These are phyloP conservation scores for Schizochytrium sp. DNA, from an alignment of 108 stramenopile species.

Conservation along the genomic window DNA sequence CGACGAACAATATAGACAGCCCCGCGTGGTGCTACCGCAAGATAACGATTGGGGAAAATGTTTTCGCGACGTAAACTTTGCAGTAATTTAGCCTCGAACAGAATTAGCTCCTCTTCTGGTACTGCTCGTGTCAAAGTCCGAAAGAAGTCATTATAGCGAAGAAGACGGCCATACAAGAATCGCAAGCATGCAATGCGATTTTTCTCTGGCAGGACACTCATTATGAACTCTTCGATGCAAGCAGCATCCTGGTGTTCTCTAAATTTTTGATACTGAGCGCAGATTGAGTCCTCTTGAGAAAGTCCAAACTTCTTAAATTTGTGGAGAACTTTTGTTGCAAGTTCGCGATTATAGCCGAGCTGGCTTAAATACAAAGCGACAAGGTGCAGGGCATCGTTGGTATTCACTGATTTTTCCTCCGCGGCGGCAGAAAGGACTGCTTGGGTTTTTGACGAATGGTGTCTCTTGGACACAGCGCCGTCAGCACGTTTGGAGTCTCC, in stretches of 20 bases:
- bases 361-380: slow-evolving; percentile 18
- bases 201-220: neutral
- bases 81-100: slow-evolving; percentile 6
- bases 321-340: slow-evolving; percentile 31
- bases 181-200: slow-evolving; percentile 39
- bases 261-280: neutral
- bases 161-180: neutral
- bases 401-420: neutral
- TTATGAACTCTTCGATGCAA: slow-evolving; percentile 8
- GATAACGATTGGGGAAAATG: slow-evolving; percentile 34
- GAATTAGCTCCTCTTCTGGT: slow-evolving; percentile 17
- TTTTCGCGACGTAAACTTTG: slow-evolving; percentile 17
- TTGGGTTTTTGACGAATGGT: neutral
- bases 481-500: slow-evolving; percentile 14
- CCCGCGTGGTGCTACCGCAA: slow-evolving; percentile 36
- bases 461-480: neutral
- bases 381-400: slow-evolving; percentile 2
- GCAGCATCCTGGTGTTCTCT: slow-evolving; percentile 19
- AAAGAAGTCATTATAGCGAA: slow-evolving; percentile 45
- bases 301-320: slow-evolving; percentile 5
- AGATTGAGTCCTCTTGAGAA: neutral
- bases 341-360: neutral
- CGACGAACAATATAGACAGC: slow-evolving; percentile 32
- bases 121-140: slow-evolving; percentile 18
- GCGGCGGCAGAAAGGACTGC: neutral